Conservation (phyloP, 805 yeast species). For the Yarrowia bubula region DNA sequence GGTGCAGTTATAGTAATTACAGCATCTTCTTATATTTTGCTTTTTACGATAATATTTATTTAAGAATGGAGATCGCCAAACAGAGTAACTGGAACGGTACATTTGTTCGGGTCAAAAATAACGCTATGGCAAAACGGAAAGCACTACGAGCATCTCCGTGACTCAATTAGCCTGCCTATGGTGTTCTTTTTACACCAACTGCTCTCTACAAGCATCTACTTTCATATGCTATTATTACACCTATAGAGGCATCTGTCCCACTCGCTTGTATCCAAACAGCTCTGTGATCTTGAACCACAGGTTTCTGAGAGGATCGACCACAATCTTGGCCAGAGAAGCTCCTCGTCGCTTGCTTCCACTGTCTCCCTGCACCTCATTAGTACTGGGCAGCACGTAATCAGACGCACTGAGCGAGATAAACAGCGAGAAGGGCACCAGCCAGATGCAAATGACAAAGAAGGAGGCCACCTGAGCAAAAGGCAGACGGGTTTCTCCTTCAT, state of each 20-base stretch:
- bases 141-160: too few species aligned
- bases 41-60: too few species aligned
- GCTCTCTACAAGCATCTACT: too few species aligned
- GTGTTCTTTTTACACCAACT: too few species aligned
- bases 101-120: too few species aligned
- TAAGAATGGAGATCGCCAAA: too few species aligned
- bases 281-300: constrained; percentile 3
- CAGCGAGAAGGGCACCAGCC: constrained; percentile 91
- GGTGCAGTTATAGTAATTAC: too few species aligned
- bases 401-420: constrained; percentile 90
- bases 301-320: constrained; percentile 9
- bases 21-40: too few species aligned
- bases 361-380: constrained; percentile 29
- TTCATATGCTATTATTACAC: too few species aligned
- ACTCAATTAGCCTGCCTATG: too few species aligned
- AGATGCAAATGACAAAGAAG: constrained; percentile 87
- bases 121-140: too few species aligned
- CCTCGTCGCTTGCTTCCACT: constrained; percentile 12
- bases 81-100: too few species aligned
- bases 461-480: constrained; percentile 89
- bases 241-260: constrained; percentile 12
- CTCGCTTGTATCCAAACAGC: constrained; percentile 16
- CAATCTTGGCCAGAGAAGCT: constrained; percentile 23
- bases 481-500: constrained; percentile 66
- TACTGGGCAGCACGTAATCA: constrained; percentile 76